Evolutionary conservation across 768 basidiomycete genomes (phyloP).

Genomic region (Lenzites betulinus): DNA sequence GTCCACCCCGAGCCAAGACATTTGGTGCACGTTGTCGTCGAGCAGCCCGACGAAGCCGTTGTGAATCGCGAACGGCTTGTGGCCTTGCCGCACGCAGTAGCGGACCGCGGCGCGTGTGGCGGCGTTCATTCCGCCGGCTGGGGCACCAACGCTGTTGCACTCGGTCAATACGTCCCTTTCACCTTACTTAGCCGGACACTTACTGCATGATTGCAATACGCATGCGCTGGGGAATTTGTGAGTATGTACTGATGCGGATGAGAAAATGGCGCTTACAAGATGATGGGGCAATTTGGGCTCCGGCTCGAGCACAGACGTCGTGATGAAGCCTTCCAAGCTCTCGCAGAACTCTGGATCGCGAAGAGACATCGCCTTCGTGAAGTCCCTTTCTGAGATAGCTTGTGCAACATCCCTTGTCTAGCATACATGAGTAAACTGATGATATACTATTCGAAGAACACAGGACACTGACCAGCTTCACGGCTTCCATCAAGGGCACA

Average conservation of each 20-base stretch:
- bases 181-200: constrained; percentile 31
- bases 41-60: constrained; percentile 96
- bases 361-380: constrained; percentile 81
- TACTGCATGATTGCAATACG: constrained; percentile 85
- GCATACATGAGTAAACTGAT: constrained; percentile 8
- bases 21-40: constrained; percentile 81
- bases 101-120: constrained; percentile 94
- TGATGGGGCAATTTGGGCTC: constrained; percentile 35
- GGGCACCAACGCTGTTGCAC: constrained; percentile 84
- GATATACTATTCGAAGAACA: background rate
- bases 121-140: constrained; percentile 98
- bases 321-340: constrained; percentile 80
- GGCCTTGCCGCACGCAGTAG: constrained; percentile 90
- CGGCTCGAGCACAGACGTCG: constrained; percentile 62
- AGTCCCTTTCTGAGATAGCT: constrained; percentile 83
- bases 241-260: background rate
- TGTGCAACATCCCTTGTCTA: constrained; percentile 86
- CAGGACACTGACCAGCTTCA: constrained; percentile 62
- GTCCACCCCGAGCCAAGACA: constrained; percentile 96
- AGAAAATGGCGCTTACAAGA: constrained; percentile 25
- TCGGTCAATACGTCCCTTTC: background rate
- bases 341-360: constrained; percentile 93
- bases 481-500: constrained; percentile 91
- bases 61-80: constrained; percentile 88
- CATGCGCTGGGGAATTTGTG: constrained; percentile 54